Conservation (phyloP, 805 yeast genomes). For the Barnettozyma botsteinii region DNA sequence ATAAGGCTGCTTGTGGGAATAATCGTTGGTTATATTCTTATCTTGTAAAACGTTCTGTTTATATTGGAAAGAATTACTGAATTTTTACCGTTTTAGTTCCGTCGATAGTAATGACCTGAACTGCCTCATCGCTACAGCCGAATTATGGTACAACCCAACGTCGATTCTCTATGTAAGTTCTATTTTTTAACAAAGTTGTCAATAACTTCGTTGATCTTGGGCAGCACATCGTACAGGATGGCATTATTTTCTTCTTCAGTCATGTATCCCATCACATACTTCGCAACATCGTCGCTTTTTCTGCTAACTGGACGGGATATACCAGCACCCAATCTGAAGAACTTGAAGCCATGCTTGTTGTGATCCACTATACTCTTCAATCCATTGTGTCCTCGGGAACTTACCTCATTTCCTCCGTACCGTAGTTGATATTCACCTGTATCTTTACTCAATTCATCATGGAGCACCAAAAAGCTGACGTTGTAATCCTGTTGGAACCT, state of each 20-base stretch:
- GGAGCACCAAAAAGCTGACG: conserved; percentile 52
- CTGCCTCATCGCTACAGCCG: not conserved
- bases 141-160: no score
- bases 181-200: conserved; percentile 18
- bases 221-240: conserved; percentile 37
- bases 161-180: no score
- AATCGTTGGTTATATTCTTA: no score
- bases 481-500: conserved; percentile 22
- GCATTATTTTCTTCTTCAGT: conserved; percentile 35
- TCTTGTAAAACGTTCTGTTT: no score
- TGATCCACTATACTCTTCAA: conserved; percentile 47
- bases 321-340: conserved; percentile 68
- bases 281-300: conserved; percentile 39
- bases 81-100: no score
- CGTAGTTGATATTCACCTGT: conserved; percentile 64
- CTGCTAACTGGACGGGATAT: conserved; percentile 60
- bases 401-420: conserved; percentile 40
- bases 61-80: no score
- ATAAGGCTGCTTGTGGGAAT: no score
- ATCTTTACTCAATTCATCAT: conserved; percentile 70
- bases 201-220: conserved; percentile 33
- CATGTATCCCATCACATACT: conserved; percentile 59
- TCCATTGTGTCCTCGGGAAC: conserved; percentile 84
- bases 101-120: no score
- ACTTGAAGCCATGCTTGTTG: conserved; percentile 24